Evolutionary conservation across 148 eudicot species (phyloP), one percentile per base, ranked within the genome.

Genomic region (Camellia granthamiana): DNA sequence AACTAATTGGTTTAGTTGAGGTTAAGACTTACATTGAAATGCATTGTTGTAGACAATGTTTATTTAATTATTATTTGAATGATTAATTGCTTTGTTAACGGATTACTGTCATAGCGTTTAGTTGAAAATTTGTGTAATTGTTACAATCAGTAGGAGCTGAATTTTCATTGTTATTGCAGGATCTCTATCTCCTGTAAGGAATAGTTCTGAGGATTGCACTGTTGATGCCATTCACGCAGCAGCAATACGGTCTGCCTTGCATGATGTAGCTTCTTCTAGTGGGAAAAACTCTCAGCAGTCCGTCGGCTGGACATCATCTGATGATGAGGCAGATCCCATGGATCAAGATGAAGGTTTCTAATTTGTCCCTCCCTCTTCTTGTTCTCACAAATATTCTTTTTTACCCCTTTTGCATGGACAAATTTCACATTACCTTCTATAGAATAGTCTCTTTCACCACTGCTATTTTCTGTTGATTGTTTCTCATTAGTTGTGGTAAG

Each of bases 231-330:
- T 86, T 79, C 87, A 90, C 78, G 94, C 97, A 38, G 94, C 90
- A 79, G 93, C 93, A 77, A 83, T 90, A 63, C 84, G 93, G 63
- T 85, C 90, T 69, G 98, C 95, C 44, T 86, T 93, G 89, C 80
- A 83, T 83, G 97, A 92, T 78, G 91, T 87, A 69, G 94, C 91
- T 82, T 86, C 98, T 87, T 91, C 97, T 46, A 91, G 91, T 83
- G 83, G 86, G 70, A 85, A 82, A 54, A 86, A 69, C 68, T 41
- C 79, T 18, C 78, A 56, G 49, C 82, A 61, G 58, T 83, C 88
- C 59, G 85, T 90, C 72, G 87, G 92, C 66, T 95, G 98, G 99
- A 86, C 93, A 10, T 89, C 99, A 15, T 93, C 98, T 74, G 98
- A 92, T 78, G 99, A 96, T 74, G 98, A 93, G 75, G 90, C 88